Conservation (phyloP, 2,329 filamentous ascomycete species). For the Colletotrichum limetticola region DNA sequence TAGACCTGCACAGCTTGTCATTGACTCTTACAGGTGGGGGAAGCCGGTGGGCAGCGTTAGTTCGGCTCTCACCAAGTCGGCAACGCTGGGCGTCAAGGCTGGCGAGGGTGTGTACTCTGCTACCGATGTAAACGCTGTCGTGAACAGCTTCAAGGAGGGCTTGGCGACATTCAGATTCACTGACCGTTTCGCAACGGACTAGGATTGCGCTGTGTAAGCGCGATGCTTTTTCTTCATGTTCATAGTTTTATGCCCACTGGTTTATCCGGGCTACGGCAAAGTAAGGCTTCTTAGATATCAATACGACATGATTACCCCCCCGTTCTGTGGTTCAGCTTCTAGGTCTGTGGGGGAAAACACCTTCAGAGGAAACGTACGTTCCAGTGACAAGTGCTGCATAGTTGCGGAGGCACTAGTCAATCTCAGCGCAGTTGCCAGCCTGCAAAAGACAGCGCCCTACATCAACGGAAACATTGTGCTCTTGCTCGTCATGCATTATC, state of each 20-base stretch:
- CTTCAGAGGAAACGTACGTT: no score
- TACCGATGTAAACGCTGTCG: conserved; percentile 50
- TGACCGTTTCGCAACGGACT: conserved; percentile 70
- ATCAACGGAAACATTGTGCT: neutral
- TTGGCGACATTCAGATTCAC: conserved; percentile 74
- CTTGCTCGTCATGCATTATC: conserved; percentile 22
- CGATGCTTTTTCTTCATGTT: conserved; percentile 6
- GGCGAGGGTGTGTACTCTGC: conserved; percentile 55
- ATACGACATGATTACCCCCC: neutral
- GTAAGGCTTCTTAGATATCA: conserved; percentile 6
- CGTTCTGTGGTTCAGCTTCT: no score
- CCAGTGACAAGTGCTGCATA: no score
- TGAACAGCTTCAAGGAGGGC: conserved; percentile 63
- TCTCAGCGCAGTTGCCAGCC: no score
- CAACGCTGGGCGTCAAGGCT: conserved; percentile 50
- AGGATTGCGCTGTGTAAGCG: conserved; percentile 1
- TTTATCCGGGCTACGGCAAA: neutral
- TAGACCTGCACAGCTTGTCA: conserved; percentile 71
- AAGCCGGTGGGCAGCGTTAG: conserved; percentile 75
- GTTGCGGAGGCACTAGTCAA: no score
- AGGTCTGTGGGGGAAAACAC: no score
- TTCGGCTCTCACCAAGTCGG: conserved; percentile 38
- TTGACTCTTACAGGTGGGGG: conserved; percentile 73
- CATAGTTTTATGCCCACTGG: conserved; percentile 9
- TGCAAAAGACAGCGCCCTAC: no score